phyloP scores from a whole-genome alignment of 495 filamentous ascomycete species.

The Massariosphaeria phaeospora region DNA sequence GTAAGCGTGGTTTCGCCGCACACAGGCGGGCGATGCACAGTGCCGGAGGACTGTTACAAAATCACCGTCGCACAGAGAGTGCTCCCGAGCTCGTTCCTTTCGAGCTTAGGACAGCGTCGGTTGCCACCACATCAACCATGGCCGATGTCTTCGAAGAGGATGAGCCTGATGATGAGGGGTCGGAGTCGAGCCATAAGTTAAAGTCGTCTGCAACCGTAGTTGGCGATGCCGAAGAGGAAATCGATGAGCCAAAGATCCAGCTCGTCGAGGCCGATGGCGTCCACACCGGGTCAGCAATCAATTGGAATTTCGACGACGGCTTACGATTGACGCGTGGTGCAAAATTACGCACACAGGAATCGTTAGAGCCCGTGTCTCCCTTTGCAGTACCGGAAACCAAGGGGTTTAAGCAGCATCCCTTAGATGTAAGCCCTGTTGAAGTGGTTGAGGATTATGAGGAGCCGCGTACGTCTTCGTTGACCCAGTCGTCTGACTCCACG shows the following conservation, averaged over 20 bases:
- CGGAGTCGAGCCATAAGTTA: slow-evolving; percentile 1
- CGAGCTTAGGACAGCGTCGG: slow-evolving; percentile 53
- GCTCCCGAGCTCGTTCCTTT: slow-evolving; percentile 84
- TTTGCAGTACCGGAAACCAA: slow-evolving; percentile 6
- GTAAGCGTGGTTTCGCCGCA: slow-evolving; percentile 50
- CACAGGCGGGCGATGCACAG: slow-evolving; percentile 82
- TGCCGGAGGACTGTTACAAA: slow-evolving; percentile 75
- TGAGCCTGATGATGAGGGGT: slow-evolving; percentile 67
- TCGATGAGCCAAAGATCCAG: slow-evolving; percentile 44
- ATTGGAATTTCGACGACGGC: slow-evolving; percentile 38
- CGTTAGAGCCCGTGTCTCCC: slow-evolving; percentile 27
- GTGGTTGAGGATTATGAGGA: slow-evolving; percentile 46
- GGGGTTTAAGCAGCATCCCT: slow-evolving; percentile 12
- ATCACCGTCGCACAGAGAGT: slow-evolving; percentile 86
- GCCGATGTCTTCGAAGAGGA: slow-evolving; percentile 96
- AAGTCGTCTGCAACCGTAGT: neutral
- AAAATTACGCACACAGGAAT: slow-evolving; percentile 34
- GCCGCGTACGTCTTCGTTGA: slow-evolving; percentile 42
- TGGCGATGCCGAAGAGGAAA: slow-evolving; percentile 35
- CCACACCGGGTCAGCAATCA: slow-evolving; percentile 34
- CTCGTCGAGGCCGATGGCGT: slow-evolving; percentile 43
- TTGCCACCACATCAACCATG: slow-evolving; percentile 63
- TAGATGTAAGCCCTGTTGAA: slow-evolving; percentile 38
- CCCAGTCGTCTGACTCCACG: slow-evolving; percentile 52
- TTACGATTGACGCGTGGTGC: slow-evolving; percentile 33